Conservation (phyloP, 768 basidiomycete species). For the Neoboletus subvelutipes region DNA sequence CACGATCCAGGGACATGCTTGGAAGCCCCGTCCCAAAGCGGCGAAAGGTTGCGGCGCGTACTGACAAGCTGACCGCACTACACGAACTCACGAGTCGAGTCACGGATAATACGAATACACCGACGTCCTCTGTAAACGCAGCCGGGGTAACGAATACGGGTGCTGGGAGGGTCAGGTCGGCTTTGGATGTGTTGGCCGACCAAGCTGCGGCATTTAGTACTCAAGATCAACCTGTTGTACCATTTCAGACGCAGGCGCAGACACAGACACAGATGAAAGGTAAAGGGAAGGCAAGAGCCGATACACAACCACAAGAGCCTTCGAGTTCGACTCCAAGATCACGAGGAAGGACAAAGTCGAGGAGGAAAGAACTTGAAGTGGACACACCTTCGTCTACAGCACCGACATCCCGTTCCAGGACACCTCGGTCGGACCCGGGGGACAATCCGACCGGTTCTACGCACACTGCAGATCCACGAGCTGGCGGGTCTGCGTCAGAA, state of each 20-base stretch:
- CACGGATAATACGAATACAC: not conserved
- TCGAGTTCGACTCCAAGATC: constrained; percentile 2
- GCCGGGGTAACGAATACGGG: not conserved
- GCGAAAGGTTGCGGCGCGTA: constrained; percentile 24
- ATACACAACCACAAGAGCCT: constrained; percentile 1
- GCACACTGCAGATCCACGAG: not conserved
- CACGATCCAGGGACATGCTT: constrained; percentile 21
- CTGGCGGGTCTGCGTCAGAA: constrained; percentile 6
- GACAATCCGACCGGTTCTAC: not conserved
- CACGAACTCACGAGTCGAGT: constrained; percentile 4
- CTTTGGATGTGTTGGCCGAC: constrained; percentile 72
- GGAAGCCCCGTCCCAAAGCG: constrained; percentile 44
- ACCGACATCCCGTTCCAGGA: constrained; percentile 12
- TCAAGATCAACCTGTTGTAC: constrained; percentile 26
- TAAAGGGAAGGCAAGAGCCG: constrained; percentile 23
- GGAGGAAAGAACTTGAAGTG: constrained; percentile 4
- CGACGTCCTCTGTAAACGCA: constrained; percentile 1
- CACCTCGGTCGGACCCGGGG: constrained; percentile 17
- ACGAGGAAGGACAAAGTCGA: constrained; percentile 12
- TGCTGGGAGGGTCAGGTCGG: constrained; percentile 42
- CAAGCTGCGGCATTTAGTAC: constrained; percentile 60
- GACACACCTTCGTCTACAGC: constrained; percentile 3
- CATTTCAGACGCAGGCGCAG: constrained; percentile 1
- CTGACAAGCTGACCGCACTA: constrained; percentile 10
- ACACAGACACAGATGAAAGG: constrained; percentile 7